Evolutionary conservation across 805 yeast species (phyloP).

Genomic region (Starmerella stigmatis): DNA sequence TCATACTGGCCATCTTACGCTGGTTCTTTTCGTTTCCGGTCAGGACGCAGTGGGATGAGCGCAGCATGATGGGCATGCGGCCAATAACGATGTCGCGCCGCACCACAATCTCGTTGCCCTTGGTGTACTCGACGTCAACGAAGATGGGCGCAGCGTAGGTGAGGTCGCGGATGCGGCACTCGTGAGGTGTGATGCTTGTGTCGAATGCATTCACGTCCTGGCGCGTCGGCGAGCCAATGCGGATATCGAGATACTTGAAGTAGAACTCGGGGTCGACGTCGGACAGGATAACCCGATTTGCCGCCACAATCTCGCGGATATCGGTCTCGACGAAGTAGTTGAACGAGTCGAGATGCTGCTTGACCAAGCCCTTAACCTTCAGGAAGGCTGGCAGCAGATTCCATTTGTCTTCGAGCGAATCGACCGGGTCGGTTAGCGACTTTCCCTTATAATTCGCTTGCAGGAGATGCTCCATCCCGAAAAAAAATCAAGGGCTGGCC

Average conservation of each 20-base stretch:
- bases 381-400: constrained; percentile 88
- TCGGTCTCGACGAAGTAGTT: constrained; percentile 92
- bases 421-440: constrained; percentile 71
- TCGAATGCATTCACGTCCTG: constrained; percentile 31
- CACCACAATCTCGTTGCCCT: constrained; percentile 85
- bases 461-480: constrained; percentile 43
- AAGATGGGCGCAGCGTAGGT: constrained; percentile 91
- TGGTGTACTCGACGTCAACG: constrained; percentile 93
- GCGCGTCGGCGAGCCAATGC: constrained; percentile 56
- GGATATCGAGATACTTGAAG: constrained; percentile 80
- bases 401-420: constrained; percentile 95
- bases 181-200: constrained; percentile 57
- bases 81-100: constrained; percentile 90
- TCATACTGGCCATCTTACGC: constrained; percentile 60
- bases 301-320: constrained; percentile 79
- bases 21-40: constrained; percentile 54
- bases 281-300: constrained; percentile 77
- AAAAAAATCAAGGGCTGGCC: not conserved
- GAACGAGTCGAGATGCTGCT: constrained; percentile 96
- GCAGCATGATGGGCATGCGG: constrained; percentile 96
- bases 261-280: constrained; percentile 98
- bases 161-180: constrained; percentile 86
- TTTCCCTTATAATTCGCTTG: constrained; percentile 81
- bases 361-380: constrained; percentile 90
- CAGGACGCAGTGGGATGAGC: constrained; percentile 83